A percentile compares a stretch with the other conserved stretches of the same genome.
phyloP scores from a whole-genome alignment of 805 yeast species.

The Candida tammaniensis region DNA sequence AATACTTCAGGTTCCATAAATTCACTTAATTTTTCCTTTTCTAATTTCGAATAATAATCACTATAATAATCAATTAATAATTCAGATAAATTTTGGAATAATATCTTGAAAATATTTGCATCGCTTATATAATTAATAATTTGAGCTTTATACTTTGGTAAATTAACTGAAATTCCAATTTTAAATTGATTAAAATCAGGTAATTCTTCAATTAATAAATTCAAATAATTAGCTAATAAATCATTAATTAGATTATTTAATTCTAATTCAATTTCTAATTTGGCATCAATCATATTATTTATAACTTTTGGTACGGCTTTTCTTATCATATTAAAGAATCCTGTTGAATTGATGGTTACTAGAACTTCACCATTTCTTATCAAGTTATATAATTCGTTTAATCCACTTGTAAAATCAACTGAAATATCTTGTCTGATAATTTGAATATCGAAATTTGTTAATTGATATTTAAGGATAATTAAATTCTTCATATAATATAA shows the following conservation, averaged over 20 bases:
- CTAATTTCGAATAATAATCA: constrained; percentile 20
- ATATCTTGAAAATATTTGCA: constrained; percentile 32
- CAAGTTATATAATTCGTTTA: constrained; percentile 44
- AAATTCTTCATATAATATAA: constrained; percentile 72
- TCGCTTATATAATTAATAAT: constrained; percentile 59
- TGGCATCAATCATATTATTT: constrained; percentile 77
- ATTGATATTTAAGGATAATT: constrained; percentile 64
- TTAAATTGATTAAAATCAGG: constrained; percentile 32
- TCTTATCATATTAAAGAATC: constrained; percentile 50
- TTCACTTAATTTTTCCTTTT: constrained; percentile 25
- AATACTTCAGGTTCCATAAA: constrained; percentile 27
- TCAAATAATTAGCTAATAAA: constrained; percentile 53
- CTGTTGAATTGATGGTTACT: constrained; percentile 27
- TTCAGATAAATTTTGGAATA: constrained; percentile 35
- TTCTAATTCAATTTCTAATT: constrained; percentile 67
- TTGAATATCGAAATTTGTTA: constrained; percentile 76
- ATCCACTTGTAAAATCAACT: constrained; percentile 75
- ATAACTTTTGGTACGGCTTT: constrained; percentile 78
- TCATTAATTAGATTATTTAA: constrained; percentile 68
- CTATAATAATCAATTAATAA: constrained; percentile 39
- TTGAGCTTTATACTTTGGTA: constrained; percentile 55
- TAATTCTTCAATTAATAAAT: constrained; percentile 46
- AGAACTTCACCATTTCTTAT: constrained; percentile 45
- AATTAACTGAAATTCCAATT: constrained; percentile 46
- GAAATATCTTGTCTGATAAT: constrained; percentile 67